Evolutionary conservation across 108 stramenopile species (phyloP).

Genomic region (Chaetoceros tenuissimus): DNA sequence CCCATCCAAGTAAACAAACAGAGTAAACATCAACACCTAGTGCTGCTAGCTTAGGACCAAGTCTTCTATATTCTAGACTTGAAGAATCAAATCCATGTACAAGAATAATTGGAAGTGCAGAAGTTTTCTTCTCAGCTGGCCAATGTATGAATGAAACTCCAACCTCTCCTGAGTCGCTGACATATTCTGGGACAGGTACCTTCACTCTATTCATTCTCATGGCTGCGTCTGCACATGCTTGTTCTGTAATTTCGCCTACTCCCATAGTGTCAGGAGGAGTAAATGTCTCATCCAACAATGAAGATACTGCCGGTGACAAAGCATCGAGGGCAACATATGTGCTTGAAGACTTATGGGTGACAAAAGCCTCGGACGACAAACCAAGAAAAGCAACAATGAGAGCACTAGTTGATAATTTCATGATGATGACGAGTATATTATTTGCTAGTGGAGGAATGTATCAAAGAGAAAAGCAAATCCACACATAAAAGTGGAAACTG

Average conservation of each 20-base stretch:
- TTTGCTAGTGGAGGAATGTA: too few relatives aligned
- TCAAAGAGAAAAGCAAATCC: too few relatives aligned
- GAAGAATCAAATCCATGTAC: slow-evolving; percentile 93
- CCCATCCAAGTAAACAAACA: slow-evolving; percentile 94
- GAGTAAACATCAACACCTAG: slow-evolving; percentile 73
- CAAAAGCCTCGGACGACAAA: not conserved
- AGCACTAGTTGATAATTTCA: not conserved
- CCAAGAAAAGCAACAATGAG: not conserved
- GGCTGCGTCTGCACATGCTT: slow-evolving; percentile 54
- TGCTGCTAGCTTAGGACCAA: slow-evolving; percentile 65
- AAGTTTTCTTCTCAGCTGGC: slow-evolving; percentile 16
- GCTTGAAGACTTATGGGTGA: not conserved
- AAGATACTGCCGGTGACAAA: not conserved
- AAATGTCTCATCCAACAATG: slow-evolving; percentile 36
- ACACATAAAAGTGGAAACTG: too few relatives aligned
- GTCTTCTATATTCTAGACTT: slow-evolving; percentile 73
- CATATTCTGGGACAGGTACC: slow-evolving; percentile 54
- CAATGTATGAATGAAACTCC: slow-evolving; percentile 74
- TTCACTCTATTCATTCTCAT: slow-evolving; percentile 48
- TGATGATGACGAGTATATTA: not conserved
- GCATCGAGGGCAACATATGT: not conserved
- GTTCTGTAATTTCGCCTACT: slow-evolving; percentile 30
- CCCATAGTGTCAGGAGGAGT: slow-evolving; percentile 35
- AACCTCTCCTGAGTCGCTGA: slow-evolving; percentile 40
- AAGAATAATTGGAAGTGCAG: slow-evolving; percentile 34